These are phyloP conservation scores for Chlorokybus atmophyticus DNA, from an alignment of 139 green algal genomes.

Conservation along the genomic window DNA sequence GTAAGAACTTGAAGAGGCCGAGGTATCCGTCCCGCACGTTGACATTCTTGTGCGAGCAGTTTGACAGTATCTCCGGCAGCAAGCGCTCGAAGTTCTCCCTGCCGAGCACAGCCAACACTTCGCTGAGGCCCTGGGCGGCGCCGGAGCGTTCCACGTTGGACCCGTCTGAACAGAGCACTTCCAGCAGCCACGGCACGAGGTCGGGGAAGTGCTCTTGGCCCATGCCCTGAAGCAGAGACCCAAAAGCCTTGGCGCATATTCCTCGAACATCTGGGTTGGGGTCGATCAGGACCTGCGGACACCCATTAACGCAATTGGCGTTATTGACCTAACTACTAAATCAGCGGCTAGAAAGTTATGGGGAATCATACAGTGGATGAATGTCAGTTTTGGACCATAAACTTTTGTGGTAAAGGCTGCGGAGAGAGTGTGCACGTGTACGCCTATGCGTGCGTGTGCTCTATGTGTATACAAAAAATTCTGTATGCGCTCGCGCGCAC, in stretches of 20 bases:
- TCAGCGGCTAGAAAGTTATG: too few species aligned
- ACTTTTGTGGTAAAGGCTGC: too few species aligned
- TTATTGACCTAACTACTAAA: too few species aligned
- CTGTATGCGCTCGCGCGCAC: too few species aligned
- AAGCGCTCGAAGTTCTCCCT: constrained; percentile 32
- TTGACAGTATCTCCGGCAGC: constrained; percentile 67
- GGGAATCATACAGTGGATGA: too few species aligned
- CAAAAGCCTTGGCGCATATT: constrained; percentile 67
- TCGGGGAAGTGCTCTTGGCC: constrained; percentile 39
- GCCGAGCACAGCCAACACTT: constrained; percentile 19
- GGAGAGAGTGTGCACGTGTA: too few species aligned
- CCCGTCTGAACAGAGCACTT: constrained; percentile 42
- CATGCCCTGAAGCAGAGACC: constrained; percentile 65
- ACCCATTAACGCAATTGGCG: too few species aligned
- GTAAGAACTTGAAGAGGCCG: constrained; percentile 68
- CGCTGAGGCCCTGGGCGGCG: constrained; percentile 30
- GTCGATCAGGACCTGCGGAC: constrained; percentile 60
- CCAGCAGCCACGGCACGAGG: constrained; percentile 31
- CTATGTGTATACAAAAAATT: too few species aligned
- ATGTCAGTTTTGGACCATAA: too few species aligned
- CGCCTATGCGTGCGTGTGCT: too few species aligned
- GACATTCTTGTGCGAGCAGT: constrained; percentile 28
- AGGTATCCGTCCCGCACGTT: constrained; percentile 75
- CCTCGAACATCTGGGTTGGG: constrained; percentile 78
- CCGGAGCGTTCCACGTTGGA: constrained; percentile 43